These are phyloP conservation scores for Zostera marina DNA, from an alignment of 116 monocot genomes.

Conservation along the genomic window DNA sequence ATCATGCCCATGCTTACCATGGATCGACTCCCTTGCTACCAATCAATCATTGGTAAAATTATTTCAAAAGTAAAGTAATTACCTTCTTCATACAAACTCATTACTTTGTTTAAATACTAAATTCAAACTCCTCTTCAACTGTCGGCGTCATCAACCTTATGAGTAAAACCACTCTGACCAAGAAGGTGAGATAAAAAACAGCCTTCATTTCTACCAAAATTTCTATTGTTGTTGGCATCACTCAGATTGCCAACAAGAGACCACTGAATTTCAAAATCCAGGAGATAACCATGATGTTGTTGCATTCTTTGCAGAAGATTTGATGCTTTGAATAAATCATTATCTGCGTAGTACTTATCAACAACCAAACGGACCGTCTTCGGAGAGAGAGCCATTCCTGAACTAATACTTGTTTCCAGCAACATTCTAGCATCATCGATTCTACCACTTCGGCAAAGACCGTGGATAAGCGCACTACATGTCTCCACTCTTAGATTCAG, in stretches of 20 bases:
- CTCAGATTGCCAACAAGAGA: constrained; percentile 74
- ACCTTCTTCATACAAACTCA: no score
- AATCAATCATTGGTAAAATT: constrained; percentile 21
- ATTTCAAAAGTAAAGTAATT: neutral
- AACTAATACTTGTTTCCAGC: constrained; percentile 31
- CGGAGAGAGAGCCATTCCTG: constrained; percentile 25
- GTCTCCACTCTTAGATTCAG: constrained; percentile 26
- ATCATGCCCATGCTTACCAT: no score
- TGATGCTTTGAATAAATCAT: constrained; percentile 43
- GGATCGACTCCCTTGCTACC: constrained; percentile 36
- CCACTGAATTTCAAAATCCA: constrained; percentile 86
- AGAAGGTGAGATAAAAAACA: constrained; percentile 57
- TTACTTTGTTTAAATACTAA: no score
- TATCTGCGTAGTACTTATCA: constrained; percentile 32
- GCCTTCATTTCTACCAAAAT: constrained; percentile 12
- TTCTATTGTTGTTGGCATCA: constrained; percentile 11
- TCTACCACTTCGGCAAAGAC: constrained; percentile 45
- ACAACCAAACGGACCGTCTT: constrained; percentile 42
- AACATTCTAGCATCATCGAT: constrained; percentile 39
- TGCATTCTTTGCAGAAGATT: constrained; percentile 77
- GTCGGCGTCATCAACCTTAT: neutral
- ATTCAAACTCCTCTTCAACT: no score
- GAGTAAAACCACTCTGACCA: constrained; percentile 15
- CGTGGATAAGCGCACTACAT: constrained; percentile 29
- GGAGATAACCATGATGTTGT: constrained; percentile 38